phyloP scores from a whole-genome alignment of 352 stramenopile species.

The Pythium volutum region DNA sequence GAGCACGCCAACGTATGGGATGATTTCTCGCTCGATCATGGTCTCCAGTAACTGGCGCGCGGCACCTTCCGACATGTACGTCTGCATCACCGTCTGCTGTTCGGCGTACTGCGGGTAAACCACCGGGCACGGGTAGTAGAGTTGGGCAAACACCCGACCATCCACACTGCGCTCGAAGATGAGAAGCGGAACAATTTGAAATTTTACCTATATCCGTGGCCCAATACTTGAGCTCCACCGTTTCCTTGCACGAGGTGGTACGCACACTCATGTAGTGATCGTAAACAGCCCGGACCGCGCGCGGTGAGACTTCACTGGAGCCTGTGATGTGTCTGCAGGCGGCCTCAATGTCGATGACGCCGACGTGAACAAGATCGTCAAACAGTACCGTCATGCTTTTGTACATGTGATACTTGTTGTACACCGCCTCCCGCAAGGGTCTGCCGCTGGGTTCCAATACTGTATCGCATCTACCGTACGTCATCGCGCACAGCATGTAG shows the following conservation, averaged over 20 bases:
- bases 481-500: not conserved
- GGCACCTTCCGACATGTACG: not conserved
- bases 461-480: not conserved
- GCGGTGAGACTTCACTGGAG: too few relatives aligned
- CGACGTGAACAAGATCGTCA: not conserved
- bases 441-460: not conserved
- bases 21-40: not conserved
- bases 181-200: not conserved
- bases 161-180: not conserved
- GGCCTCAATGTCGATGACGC: not conserved
- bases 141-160: not conserved
- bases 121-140: not conserved
- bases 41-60: not conserved
- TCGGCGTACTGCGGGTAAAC: not conserved
- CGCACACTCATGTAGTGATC: not conserved
- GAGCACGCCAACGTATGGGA: not conserved
- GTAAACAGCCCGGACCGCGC: not conserved
- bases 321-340: not conserved
- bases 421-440: not conserved
- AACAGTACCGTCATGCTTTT: not conserved
- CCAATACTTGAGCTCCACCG: not conserved
- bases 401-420: not conserved
- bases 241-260: not conserved
- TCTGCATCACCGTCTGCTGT: not conserved
- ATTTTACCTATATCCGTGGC: too few relatives aligned